Conservation (phyloP, 768 basidiomycete genomes). For the Lactarius evosmus region DNA sequence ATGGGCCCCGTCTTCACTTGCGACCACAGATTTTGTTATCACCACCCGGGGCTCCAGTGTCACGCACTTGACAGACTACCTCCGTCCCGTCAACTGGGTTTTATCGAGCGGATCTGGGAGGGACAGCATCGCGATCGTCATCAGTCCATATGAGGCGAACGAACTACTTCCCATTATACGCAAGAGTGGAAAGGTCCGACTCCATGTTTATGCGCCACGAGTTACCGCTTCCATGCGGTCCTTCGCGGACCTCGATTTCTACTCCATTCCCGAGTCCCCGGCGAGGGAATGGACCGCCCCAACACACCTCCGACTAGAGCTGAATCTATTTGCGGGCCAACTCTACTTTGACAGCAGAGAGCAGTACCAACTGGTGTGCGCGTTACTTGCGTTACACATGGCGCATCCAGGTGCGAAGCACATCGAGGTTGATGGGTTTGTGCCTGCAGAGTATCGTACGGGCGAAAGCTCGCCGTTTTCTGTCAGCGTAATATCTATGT, state of each 20-base stretch:
- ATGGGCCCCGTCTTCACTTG: too few species aligned
- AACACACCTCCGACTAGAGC: neutral
- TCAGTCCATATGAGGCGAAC: constrained; percentile 13
- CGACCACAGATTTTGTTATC: too few species aligned
- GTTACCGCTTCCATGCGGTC: constrained; percentile 13
- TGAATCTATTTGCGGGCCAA: constrained; percentile 4
- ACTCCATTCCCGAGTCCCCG: neutral
- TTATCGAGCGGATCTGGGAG: neutral
- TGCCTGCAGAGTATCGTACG: neutral
- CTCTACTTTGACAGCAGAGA: neutral
- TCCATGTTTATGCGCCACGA: constrained; percentile 19
- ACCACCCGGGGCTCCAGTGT: neutral
- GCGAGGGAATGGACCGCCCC: neutral
- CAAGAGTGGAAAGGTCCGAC: constrained; percentile 7
- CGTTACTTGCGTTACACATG: neutral
- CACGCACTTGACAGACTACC: constrained; percentile 3
- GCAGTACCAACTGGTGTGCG: constrained; percentile 4
- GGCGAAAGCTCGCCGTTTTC: neutral
- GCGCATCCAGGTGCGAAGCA: neutral
- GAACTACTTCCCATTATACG: constrained; percentile 16
- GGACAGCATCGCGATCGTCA: neutral
- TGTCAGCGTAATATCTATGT: neutral
- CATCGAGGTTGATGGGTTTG: neutral
- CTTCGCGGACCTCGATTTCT: constrained; percentile 16
- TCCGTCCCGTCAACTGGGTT: constrained; percentile 18